A percentile compares a stretch with the other conserved stretches of the same genome.
Conservation (phyloP, 2,329 filamentous ascomycete genomes). For the Aspergillus transmontanensis region DNA sequence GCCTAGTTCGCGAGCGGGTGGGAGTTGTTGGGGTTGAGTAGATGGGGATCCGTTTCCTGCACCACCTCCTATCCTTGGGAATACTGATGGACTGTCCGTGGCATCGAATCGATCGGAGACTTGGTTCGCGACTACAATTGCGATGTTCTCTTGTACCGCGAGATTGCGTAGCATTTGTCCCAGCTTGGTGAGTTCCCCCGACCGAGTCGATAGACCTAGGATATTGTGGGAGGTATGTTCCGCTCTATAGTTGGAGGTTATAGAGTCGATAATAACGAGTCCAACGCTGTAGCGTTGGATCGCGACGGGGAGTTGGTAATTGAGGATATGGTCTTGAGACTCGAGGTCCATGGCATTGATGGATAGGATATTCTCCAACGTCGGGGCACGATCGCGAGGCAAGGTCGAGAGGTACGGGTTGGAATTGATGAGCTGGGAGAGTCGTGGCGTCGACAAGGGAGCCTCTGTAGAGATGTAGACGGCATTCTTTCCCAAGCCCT, state of each 20-base stretch:
- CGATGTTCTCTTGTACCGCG: conserved; percentile 72
- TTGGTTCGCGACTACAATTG: conserved; percentile 91
- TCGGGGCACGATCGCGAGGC: conserved; percentile 53
- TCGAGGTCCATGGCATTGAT: conserved; percentile 88
- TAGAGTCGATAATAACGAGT: conserved; percentile 83
- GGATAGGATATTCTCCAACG: conserved; percentile 75
- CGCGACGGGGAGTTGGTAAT: conserved; percentile 87
- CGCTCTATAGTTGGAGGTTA: conserved; percentile 93
- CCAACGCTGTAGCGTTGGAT: conserved; percentile 75
- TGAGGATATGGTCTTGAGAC: conserved; percentile 90
- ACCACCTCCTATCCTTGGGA: not conserved
- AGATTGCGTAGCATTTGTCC: conserved; percentile 73
- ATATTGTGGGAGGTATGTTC: conserved; percentile 60
- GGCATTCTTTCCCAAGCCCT: conserved; percentile 70
- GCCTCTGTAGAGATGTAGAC: conserved; percentile 96
- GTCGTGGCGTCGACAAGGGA: conserved; percentile 75
- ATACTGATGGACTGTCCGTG: conserved; percentile 16
- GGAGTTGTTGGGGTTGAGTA: conserved; percentile 14
- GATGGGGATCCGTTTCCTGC: conserved; percentile 7
- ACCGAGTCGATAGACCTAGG: conserved; percentile 69
- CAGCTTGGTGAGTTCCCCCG: conserved; percentile 74
- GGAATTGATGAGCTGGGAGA: conserved; percentile 73
- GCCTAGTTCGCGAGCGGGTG: conserved; percentile 20
- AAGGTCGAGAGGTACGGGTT: conserved; percentile 63
- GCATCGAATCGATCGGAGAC: conserved; percentile 81